Percentiles rank a stretch among this genome's conserved stretches.
Conservation (phyloP, 305 asterid species). For the Solanum hybrid region DNA sequence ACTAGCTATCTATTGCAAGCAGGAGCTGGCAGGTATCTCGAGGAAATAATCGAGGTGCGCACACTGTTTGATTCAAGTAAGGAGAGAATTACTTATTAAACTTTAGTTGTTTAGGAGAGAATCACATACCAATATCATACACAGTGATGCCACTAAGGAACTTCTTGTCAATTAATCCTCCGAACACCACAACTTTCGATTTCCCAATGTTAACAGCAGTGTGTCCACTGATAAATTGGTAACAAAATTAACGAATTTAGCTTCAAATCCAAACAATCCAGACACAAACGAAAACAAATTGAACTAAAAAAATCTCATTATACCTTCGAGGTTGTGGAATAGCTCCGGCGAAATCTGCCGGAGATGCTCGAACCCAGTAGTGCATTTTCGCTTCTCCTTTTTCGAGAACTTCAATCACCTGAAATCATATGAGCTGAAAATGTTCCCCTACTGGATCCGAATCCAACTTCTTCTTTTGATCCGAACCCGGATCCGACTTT, state of each 20-base stretch:
- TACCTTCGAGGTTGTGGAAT: slow-evolving; percentile 83
- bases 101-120: background rate
- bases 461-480: background rate
- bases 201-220: slow-evolving; percentile 86
- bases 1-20: background rate
- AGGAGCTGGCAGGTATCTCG: background rate
- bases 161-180: slow-evolving; percentile 74
- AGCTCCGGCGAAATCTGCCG: slow-evolving; percentile 69
- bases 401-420: background rate
- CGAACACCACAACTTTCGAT: slow-evolving; percentile 77
- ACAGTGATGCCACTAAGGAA: slow-evolving; percentile 69
- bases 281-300: background rate
- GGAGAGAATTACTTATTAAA: background rate
- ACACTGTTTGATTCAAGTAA: background rate
- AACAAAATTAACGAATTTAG: background rate
- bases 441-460: background rate
- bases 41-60: background rate
- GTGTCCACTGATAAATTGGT: slow-evolving; percentile 58
- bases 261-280: background rate
- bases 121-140: slow-evolving; percentile 64
- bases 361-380: slow-evolving; percentile 84
- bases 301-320: background rate
- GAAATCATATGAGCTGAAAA: background rate
- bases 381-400: slow-evolving; percentile 44
- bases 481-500: background rate